Percentiles rank a stretch among this genome's conserved stretches.
phyloP scores from a whole-genome alignment of 1,284 basidiomycete species.

The Irpex sp. region DNA sequence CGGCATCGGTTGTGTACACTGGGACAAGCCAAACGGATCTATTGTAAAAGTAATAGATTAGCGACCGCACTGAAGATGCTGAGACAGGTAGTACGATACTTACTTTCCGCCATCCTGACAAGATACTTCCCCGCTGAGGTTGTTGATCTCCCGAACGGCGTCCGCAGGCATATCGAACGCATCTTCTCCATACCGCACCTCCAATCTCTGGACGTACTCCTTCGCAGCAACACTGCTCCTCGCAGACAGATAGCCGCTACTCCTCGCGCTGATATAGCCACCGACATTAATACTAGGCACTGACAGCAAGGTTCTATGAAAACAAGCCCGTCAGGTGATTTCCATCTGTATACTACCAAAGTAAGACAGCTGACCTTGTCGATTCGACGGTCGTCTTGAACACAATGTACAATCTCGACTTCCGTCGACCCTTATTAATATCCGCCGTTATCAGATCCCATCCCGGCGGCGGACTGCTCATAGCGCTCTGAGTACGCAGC shows the following conservation, averaged over 20 bases:
- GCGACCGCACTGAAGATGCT: neutral
- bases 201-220: constrained; percentile 5
- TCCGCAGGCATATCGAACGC: constrained; percentile 1
- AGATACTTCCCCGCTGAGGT: neutral
- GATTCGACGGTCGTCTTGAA: constrained; percentile 1
- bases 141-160: constrained; percentile 2
- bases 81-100: neutral
- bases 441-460: constrained; percentile 8
- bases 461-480: neutral
- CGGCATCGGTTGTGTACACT: neutral
- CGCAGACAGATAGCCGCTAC: neutral
- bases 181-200: constrained; percentile 4
- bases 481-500: neutral
- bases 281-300: neutral
- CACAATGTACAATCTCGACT: constrained; percentile 3
- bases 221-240: neutral
- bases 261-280: constrained; percentile 1
- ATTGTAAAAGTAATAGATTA: neutral
- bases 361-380: neutral
- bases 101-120: constrained; percentile 4
- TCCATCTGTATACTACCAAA: neutral
- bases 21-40: constrained; percentile 4
- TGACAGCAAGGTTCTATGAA: neutral
- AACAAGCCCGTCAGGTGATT: neutral
- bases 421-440: constrained; percentile 5